Percentiles rank a stretch among this genome's conserved stretches.
Conservation (phyloP, 108 stramenopile species). For the Fistulifera pelliculosa region DNA sequence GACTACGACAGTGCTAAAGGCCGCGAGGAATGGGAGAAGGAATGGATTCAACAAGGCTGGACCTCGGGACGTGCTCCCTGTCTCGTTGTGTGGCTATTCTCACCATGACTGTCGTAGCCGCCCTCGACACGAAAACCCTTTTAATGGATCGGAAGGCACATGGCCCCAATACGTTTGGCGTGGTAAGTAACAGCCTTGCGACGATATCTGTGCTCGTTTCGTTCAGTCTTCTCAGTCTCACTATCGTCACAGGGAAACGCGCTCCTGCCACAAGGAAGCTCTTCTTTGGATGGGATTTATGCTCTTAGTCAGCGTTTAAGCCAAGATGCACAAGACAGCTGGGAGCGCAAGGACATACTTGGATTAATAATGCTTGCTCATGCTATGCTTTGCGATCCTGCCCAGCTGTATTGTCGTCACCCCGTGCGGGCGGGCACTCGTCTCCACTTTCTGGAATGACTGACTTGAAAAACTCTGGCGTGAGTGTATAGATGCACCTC, state of each 20-base stretch:
- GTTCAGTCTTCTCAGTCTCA: conserved; percentile 1
- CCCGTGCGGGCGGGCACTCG: conserved; percentile 23
- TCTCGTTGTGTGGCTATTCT: conserved; percentile 44
- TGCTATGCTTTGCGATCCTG: conserved; percentile 49
- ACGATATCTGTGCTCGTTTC: too few relatives aligned
- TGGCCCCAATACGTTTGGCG: conserved; percentile 44
- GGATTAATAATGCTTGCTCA: conserved; percentile 57
- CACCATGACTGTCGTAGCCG: conserved; percentile 47
- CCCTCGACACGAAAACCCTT: conserved; percentile 47
- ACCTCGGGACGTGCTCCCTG: conserved; percentile 45
- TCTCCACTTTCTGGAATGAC: conserved; percentile 9
- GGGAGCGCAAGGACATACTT: conserved; percentile 63
- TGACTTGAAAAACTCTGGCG: conserved; percentile 36
- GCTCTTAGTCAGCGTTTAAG: conserved; percentile 42
- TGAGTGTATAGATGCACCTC: conserved; percentile 40
- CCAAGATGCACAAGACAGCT: conserved; percentile 26
- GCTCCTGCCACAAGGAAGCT: conserved; percentile 32
- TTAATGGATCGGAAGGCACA: conserved; percentile 50
- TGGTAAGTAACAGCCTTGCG: conserved; percentile 19
- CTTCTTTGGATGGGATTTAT: conserved; percentile 16
- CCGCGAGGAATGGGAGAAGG: conserved; percentile 49
- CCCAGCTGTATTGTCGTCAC: conserved; percentile 27
- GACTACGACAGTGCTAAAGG: conserved; percentile 33
- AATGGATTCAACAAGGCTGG: conserved; percentile 41
- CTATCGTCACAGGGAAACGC: conserved; percentile 45